These are phyloP conservation scores for Lumnitzera racemosa DNA, from an alignment of 345 rosid genomes.

Conservation along the genomic window DNA sequence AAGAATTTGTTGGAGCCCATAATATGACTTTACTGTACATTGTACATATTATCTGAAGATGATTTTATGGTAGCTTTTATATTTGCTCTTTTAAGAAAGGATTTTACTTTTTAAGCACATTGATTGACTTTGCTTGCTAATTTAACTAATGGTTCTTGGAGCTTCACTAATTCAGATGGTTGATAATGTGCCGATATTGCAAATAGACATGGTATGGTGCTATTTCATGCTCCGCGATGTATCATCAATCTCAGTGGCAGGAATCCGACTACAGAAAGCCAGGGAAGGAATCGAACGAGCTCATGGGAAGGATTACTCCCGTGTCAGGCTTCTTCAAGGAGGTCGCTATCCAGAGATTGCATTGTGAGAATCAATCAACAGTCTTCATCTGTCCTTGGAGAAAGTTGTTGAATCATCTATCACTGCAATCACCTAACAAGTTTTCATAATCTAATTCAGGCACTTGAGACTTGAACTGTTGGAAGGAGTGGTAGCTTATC, in stretches of 20 bases:
- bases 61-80: too few species aligned
- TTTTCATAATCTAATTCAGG: constrained; percentile 22
- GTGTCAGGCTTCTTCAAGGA: constrained; percentile 77
- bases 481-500: constrained; percentile 94
- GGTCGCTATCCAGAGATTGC: constrained; percentile 76
- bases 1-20: too few species aligned
- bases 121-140: constrained; percentile 3
- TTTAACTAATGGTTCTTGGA: constrained; percentile 6
- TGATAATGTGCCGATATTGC: constrained; percentile 85
- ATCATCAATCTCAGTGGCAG: constrained; percentile 82
- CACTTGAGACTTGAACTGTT: constrained; percentile 80
- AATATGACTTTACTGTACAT: too few species aligned
- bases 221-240: constrained; percentile 85
- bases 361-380: constrained; percentile 38
- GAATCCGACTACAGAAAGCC: constrained; percentile 69
- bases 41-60: too few species aligned
- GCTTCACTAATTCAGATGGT: constrained; percentile 38
- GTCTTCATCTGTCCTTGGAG: neutral
- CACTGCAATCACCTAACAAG: constrained; percentile 6
- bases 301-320: constrained; percentile 84
- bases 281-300: constrained; percentile 87
- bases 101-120: neutral
- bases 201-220: constrained; percentile 99
- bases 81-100: too few species aligned
- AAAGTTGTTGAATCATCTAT: constrained; percentile 4